Base-by-base conservation (phyloP, 2,329 filamentous ascomycete genomes). In the Ascochyta clinopodiicola region DNA sequence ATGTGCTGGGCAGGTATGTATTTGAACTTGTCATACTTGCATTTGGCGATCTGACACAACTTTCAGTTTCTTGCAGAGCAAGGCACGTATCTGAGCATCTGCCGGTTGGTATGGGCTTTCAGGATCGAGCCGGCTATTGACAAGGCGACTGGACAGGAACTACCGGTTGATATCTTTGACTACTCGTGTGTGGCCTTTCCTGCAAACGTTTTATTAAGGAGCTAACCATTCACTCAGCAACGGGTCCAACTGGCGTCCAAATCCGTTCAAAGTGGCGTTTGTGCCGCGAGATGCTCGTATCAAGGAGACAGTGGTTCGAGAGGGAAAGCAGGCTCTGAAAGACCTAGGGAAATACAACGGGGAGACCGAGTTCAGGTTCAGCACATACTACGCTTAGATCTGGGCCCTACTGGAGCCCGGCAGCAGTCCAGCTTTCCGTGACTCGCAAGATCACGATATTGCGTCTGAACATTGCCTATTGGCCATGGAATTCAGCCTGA, bases 81-180 rank as follows among this genome's bases (percentile, higher is more conserved):
- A 61, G 82, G 84, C 4, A 82, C 82, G 0, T 86, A 82, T 76
- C 80, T 86, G 60, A 84, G 80, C 0, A 76, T 87, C 24, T 81
- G 82, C 6, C 72, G 84, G 7, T 62, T 86, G 31, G 72, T 87
- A 10, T 87, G 84, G 82, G 83, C 77, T 0, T 87, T 86, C 62
- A 75, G 77, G 44, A 80, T 86, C 50, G 66, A 74, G 50, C 76
- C 77, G 38, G 75, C 70, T 10, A 39, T 75, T 19, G 75, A 79
- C 62, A 61, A 62, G 22, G 60, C 2, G 17, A 43, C 72, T 21
- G 82, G 82, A 0, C 77, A 76, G n/a, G 73, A 79, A 25, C 73
- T 83, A n/a, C 77, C 80, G 3, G 81, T 86, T 35, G 83, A 86
- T 56, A 85, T 86, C 37, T 83, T 83, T 60, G 73, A 79, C 54